Conservation (phyloP, 83 land plant genomes). For the Picea abies region DNA sequence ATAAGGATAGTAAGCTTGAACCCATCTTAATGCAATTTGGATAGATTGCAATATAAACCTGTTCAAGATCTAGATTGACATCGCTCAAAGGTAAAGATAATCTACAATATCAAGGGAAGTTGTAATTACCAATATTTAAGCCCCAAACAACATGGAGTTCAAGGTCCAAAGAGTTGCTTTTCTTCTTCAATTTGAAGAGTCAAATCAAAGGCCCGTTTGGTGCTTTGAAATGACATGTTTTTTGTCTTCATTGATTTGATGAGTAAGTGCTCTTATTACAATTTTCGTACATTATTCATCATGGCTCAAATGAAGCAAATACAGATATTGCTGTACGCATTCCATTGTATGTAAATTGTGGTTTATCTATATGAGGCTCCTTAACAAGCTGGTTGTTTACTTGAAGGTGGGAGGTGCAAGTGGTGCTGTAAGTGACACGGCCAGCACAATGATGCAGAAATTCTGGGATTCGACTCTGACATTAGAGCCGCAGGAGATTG, state of each 20-base stretch:
- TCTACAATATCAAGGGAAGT: too few species aligned
- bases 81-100: too few species aligned
- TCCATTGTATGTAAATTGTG: not conserved
- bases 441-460: constrained; percentile 90
- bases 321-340: not conserved
- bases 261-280: not conserved
- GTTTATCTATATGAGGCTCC: not conserved
- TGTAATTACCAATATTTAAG: too few species aligned
- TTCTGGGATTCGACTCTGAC: constrained; percentile 98
- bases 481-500: constrained; percentile 81
- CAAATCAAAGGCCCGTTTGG: too few species aligned
- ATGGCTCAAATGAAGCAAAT: not conserved
- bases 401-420: constrained; percentile 64
- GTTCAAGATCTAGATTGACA: too few species aligned
- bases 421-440: constrained; percentile 66
- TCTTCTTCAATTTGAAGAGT: too few species aligned
- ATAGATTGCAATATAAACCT: too few species aligned
- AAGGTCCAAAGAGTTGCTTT: too few species aligned
- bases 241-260: not conserved
- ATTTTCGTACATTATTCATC: not conserved
- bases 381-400: not conserved
- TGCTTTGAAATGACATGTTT: too few species aligned
- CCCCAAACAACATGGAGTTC: too few species aligned
- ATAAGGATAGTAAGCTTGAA: too few species aligned
- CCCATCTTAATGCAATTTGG: too few species aligned